Percentiles rank a stretch among this genome's conserved stretches.
Evolutionary conservation across 306 rosid genomes (phyloP).

Genomic region (Citrullus amarus): DNA sequence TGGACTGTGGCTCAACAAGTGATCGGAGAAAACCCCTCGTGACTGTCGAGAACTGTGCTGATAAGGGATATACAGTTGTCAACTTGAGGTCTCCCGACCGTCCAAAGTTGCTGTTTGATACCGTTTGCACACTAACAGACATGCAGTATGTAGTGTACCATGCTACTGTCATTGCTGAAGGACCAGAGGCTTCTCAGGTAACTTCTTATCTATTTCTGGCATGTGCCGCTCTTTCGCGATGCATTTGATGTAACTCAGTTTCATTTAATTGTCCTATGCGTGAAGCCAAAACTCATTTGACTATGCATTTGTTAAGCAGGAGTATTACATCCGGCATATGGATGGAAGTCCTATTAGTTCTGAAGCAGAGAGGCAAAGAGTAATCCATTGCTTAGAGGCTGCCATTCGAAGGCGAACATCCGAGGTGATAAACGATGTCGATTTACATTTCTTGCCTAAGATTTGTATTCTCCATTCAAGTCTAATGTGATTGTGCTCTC

Average conservation of each 20-base stretch:
- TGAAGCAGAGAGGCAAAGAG: slow-evolving; percentile 90
- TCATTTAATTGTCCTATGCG: background rate
- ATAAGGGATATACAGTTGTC: slow-evolving; percentile 90
- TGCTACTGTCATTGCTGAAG: slow-evolving; percentile 82
- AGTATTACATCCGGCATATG: slow-evolving; percentile 74
- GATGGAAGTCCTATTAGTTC: slow-evolving; percentile 84
- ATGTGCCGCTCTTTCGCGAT: background rate
- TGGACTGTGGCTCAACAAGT: slow-evolving; percentile 33
- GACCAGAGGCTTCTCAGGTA: slow-evolving; percentile 93
- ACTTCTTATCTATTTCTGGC: background rate
- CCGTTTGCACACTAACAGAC: slow-evolving; percentile 84
- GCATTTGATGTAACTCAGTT: background rate
- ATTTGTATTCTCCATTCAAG: background rate
- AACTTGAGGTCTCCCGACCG: slow-evolving; percentile 86
- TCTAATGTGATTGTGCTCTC: background rate
- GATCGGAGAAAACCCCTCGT: slow-evolving; percentile 49
- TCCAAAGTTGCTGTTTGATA: slow-evolving; percentile 72
- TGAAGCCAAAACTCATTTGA: background rate
- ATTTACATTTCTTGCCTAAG: background rate
- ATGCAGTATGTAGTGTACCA: slow-evolving; percentile 96
- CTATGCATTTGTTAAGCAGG: slow-evolving; percentile 27
- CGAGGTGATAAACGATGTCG: slow-evolving; percentile 36
- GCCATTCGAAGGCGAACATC: slow-evolving; percentile 77
- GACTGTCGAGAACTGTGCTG: slow-evolving; percentile 57
- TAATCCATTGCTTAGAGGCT: slow-evolving; percentile 91